Conservation (phyloP, 2,329 filamentous ascomycete species). For the Pyricularia grisea region DNA sequence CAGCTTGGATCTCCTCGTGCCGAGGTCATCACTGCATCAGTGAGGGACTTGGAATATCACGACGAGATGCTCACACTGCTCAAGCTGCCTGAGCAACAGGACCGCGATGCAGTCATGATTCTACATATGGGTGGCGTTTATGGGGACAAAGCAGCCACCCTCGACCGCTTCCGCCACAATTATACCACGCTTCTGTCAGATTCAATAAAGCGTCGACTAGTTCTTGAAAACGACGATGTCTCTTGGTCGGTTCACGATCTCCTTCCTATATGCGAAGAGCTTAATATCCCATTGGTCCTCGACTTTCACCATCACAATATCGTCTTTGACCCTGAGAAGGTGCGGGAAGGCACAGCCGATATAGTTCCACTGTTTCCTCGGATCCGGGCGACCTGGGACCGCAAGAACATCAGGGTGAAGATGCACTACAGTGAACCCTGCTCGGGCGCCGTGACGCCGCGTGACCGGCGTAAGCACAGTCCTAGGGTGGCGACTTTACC, state of each 20-base stretch:
- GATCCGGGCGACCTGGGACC: conserved; percentile 75
- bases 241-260: conserved; percentile 88
- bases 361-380: conserved; percentile 66
- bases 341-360: conserved; percentile 78
- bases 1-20: conserved; percentile 77
- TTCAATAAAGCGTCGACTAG: conserved; percentile 68
- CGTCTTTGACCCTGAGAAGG: conserved; percentile 60
- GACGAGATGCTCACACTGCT: conserved; percentile 74
- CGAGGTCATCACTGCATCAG: conserved; percentile 65
- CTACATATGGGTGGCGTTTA: conserved; percentile 88
- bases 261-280: conserved; percentile 79
- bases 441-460: conserved; percentile 64
- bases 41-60: conserved; percentile 82
- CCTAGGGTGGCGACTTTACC: conserved; percentile 71
- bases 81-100: conserved; percentile 63
- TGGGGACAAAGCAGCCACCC: conserved; percentile 72
- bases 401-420: conserved; percentile 81
- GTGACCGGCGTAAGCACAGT: conserved; percentile 77
- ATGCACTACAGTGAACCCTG: conserved; percentile 93
- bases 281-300: conserved; percentile 87
- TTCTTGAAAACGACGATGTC: conserved; percentile 92
- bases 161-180: conserved; percentile 69
- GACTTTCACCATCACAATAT: conserved; percentile 98
- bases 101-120: conserved; percentile 89
- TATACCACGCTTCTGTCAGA: conserved; percentile 57